Base-by-base conservation (phyloP, 176 grass and related monocot species). In the Paspalum notatum region DNA sequence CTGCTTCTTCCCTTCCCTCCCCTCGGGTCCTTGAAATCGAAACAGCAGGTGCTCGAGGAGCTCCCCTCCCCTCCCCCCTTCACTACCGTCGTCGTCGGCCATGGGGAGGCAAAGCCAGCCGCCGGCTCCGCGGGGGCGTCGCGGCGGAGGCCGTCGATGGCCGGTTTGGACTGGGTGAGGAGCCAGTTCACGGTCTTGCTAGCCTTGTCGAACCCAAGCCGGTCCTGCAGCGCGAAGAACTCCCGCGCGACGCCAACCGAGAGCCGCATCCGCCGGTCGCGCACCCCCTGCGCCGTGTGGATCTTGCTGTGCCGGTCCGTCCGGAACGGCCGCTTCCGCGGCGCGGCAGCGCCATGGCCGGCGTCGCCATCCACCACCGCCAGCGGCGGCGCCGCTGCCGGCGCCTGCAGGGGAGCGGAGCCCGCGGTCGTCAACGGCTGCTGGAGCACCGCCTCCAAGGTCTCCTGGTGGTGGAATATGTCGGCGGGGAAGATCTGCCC, bases 251-350 rank as follows among this genome's bases (percentile, higher is more conserved):
- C 89, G 62, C 88, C 87, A 11, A 97, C 81, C 13, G 94, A 97
- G 21, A 97, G 87, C 51, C 94, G 84, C 94, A 97, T 97, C 66
- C 94, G 85, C 17, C 94, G 84, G 91, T 97, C 91, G 5, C 94
- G 62, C 71, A 91, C 81, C 18, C 94, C 94, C 47, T 91, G 91
- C 75, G 94, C 91, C 38, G 94, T 97, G 58, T 62, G 70, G 83
- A 97, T 97, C 89, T 97, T 97, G 94, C 94, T 97, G 84, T 97
- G 94, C 22, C 94, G 82, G 65, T 97, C 91, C 9, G 91, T 82
- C 22, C 91, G 50, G 54, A 41, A 26, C n/a, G 87, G 75, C 59
- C 91, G 73, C 81, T 80, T 93, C 47, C 90, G 81, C 51, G 51
- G 25, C 21, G 44, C 53, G 13, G 39, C 59, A 9, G 37, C 61